Evolutionary conservation across 2,329 filamentous ascomycete species (phyloP), one percentile per base, ranked within the genome.

Genomic region (Alternaria postmessia): DNA sequence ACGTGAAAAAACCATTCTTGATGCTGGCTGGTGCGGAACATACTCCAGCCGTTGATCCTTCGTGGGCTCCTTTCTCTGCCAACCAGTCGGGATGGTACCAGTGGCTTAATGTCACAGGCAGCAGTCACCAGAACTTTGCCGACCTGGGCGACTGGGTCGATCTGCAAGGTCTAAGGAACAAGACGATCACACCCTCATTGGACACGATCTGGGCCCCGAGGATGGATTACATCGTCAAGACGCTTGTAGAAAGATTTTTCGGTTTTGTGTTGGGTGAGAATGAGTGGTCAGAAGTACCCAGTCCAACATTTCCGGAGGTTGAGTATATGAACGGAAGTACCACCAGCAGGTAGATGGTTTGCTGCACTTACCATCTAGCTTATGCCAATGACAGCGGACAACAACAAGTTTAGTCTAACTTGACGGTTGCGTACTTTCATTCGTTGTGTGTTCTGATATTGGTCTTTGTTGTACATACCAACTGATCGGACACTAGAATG

Each of bases 121-220:
- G 60, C 0, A 34, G 24, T 16, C 72, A 75, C 52, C 60, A 66
- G 16, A 66, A 72, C 26, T 72, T 66, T 38, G 58, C 63, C 12
- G 72, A 75, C 58, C 18, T 75, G 14, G 56, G 59, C 20, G 43
- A 64, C 12, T 70, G 71, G 67, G 64, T 72, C 1, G 71, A 75
- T 53, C 43, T 70, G 9, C 55, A 66, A 28, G 68, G 64, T 14
- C 26, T 63, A 32, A 55, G 62, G 30, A 67, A 66, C 4, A 39
- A 58, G 43, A 69, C 62, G 1, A 51, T 47, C 22, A 62, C 58
- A n/a, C 57, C 58, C 26, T 48, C 56, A 8, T 24, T 68, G 44
- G 68, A 63, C 2, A 42, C 57, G 9, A 64, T 71, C 24, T 66
- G 60, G 64, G 61, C 47, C 3, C 57, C 63, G 12, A 66, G 70